A percentile compares a stretch with the other conserved stretches of the same genome.
Conservation (phyloP, 2,329 filamentous ascomycete genomes). For the Claviceps purpurea region DNA sequence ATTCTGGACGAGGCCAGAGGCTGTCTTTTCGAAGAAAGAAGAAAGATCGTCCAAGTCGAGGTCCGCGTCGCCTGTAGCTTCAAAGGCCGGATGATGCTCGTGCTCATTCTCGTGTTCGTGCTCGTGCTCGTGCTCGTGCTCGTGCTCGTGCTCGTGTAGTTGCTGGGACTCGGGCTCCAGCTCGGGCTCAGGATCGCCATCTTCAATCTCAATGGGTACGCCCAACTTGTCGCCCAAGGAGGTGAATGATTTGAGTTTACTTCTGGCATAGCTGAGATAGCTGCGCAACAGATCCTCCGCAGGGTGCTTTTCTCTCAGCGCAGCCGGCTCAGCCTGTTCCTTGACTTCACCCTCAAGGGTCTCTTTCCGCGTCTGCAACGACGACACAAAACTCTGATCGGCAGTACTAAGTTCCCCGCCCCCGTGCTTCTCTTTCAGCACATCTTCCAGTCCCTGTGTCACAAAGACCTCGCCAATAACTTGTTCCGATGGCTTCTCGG, state of each 20-base stretch:
- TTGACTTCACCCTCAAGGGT: slow-evolving; percentile 18
- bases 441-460: slow-evolving; percentile 39
- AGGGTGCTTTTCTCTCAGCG: slow-evolving; percentile 26
- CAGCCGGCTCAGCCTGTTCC: slow-evolving; percentile 10
- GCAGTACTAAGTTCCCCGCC: slow-evolving; percentile 20
- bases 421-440: slow-evolving; percentile 22
- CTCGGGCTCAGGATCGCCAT: slow-evolving; percentile 14
- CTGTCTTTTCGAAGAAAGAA: slow-evolving; percentile 29
- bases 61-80: slow-evolving; percentile 16
- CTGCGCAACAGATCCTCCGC: slow-evolving; percentile 24
- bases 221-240: slow-evolving; percentile 23
- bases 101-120: neutral
- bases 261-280: slow-evolving; percentile 20
- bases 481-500: slow-evolving; percentile 36
- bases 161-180: neutral
- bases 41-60: slow-evolving; percentile 27
- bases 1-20: slow-evolving; percentile 26
- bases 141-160: neutral
- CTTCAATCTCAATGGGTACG: slow-evolving; percentile 19
- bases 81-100: slow-evolving; percentile 12
- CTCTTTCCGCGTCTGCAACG: slow-evolving; percentile 20
- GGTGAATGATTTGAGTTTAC: slow-evolving; percentile 19
- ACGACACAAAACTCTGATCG: slow-evolving; percentile 21
- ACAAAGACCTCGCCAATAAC: slow-evolving; percentile 40
- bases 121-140: neutral